Percentiles rank a stretch among this genome's conserved stretches.
phyloP scores from a whole-genome alignment of 768 basidiomycete species.

The Leucosporidium scottii region DNA sequence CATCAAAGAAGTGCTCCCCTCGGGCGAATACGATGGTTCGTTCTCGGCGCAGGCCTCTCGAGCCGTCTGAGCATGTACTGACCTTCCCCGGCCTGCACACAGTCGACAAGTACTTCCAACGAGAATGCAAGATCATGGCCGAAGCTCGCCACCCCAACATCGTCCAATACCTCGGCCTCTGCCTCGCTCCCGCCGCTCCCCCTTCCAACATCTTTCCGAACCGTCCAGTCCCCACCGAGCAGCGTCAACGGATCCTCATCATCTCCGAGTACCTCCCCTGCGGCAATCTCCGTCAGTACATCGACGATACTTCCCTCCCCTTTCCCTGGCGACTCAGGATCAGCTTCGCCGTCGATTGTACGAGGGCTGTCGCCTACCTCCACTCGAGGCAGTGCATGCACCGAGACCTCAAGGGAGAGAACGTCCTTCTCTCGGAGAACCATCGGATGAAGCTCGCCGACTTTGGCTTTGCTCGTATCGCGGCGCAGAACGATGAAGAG shows the following conservation, averaged over 20 bases:
- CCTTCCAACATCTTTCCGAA: neutral
- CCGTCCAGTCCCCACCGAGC: neutral
- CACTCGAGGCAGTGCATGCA: slow-evolving; percentile 73
- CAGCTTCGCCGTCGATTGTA: slow-evolving; percentile 89
- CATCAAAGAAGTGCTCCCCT: slow-evolving; percentile 69
- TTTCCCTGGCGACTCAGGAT: slow-evolving; percentile 83
- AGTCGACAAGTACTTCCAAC: slow-evolving; percentile 89
- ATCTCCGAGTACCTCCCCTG: slow-evolving; percentile 77
- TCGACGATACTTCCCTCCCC: slow-evolving; percentile 54
- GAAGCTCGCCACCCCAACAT: slow-evolving; percentile 39
- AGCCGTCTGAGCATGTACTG: neutral
- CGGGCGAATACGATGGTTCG: slow-evolving; percentile 70
- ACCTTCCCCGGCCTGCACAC: neutral
- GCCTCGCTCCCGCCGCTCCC: slow-evolving; percentile 43
- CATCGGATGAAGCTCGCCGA: slow-evolving; percentile 96
- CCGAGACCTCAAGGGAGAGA: slow-evolving; percentile 90
- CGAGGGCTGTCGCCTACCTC: slow-evolving; percentile 55
- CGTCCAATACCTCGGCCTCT: slow-evolving; percentile 85
- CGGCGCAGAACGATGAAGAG: slow-evolving; percentile 85
- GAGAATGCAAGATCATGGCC: slow-evolving; percentile 98
- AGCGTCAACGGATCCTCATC: slow-evolving; percentile 79
- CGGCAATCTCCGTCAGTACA: slow-evolving; percentile 79
- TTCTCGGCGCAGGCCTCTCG: slow-evolving; percentile 13
- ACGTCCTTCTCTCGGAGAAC: slow-evolving; percentile 75
- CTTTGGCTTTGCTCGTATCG: slow-evolving; percentile 93